phyloP scores from a whole-genome alignment of 768 basidiomycete genomes.

The Panaeolus papilionaceus region DNA sequence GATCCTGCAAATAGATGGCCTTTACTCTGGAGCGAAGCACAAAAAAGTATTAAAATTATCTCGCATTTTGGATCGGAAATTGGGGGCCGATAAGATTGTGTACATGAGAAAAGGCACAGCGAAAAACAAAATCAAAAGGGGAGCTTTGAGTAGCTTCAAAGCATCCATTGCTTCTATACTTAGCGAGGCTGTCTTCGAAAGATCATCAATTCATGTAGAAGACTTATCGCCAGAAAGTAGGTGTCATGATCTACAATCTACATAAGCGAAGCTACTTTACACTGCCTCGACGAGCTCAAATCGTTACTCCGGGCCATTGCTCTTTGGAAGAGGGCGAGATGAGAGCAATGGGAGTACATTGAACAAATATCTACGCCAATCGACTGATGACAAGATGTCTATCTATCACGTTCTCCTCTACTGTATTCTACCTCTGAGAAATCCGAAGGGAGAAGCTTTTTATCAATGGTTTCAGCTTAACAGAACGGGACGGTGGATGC shows the following conservation, averaged over 20 bases:
- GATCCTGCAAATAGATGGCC: no score
- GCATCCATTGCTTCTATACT: neutral
- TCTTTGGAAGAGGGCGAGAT: neutral
- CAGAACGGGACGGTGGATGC: slow-evolving; percentile 1
- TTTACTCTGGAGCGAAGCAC: neutral
- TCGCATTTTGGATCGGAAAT: neutral
- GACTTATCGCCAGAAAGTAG: neutral
- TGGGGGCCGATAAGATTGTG: neutral
- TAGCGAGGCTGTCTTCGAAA: neutral
- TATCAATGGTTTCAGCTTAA: slow-evolving; percentile 11
- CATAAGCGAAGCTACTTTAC: neutral
- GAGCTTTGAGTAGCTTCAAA: neutral
- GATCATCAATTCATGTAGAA: slow-evolving; percentile 3
- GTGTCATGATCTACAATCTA: slow-evolving; percentile 6
- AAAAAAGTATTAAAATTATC: neutral
- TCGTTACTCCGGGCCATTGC: neutral
- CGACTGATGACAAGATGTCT: neutral
- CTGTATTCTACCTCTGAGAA: neutral
- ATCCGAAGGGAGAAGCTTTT: slow-evolving; percentile 3
- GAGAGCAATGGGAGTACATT: neutral
- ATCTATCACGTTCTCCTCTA: neutral
- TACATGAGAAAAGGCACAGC: neutral
- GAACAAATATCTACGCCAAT: slow-evolving; percentile 7
- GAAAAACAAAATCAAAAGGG: neutral
- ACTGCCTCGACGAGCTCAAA: neutral